These are phyloP conservation scores for Groenewaldozyma salmanticensis DNA, from an alignment of 805 yeast genomes.

Conservation along the genomic window DNA sequence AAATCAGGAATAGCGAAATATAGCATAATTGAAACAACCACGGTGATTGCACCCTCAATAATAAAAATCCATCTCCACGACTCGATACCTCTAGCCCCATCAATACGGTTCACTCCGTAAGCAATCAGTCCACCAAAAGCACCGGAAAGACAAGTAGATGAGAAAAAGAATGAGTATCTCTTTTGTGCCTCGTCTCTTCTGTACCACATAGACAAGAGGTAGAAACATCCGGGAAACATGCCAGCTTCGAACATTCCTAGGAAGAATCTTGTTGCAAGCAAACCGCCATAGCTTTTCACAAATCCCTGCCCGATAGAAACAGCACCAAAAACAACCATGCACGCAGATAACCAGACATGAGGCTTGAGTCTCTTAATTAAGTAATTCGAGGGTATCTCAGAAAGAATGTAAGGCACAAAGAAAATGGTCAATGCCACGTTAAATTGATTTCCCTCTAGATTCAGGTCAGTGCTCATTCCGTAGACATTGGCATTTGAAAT, in stretches of 20 bases:
- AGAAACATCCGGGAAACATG: conserved; percentile 68
- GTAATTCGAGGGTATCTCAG: conserved; percentile 58
- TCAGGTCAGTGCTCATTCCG: conserved; percentile 49
- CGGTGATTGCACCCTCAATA: conserved; percentile 39
- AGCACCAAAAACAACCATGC: conserved; percentile 55
- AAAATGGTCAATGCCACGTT: conserved; percentile 59
- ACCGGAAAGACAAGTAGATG: conserved; percentile 67
- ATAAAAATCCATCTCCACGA: conserved; percentile 52
- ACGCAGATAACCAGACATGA: conserved; percentile 49
- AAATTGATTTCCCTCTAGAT: conserved; percentile 48
- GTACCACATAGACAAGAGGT: conserved; percentile 58
- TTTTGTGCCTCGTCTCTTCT: conserved; percentile 56
- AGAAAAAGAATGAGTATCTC: conserved; percentile 58
- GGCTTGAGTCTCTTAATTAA: conserved; percentile 50
- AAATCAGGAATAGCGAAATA: conserved; percentile 54
- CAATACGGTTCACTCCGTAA: conserved; percentile 47
- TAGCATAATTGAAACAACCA: conserved; percentile 25
- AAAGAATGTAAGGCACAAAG: conserved; percentile 58
- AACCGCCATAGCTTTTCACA: conserved; percentile 46
- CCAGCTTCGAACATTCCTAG: conserved; percentile 64
- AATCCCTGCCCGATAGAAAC: conserved; percentile 60
- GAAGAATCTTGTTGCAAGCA: conserved; percentile 53
- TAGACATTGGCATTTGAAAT: conserved; percentile 73
- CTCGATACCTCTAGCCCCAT: conserved; percentile 33
- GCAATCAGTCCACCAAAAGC: conserved; percentile 73